phyloP scores from a whole-genome alignment of 768 basidiomycete species.

The Botryobasidium botryosum region DNA sequence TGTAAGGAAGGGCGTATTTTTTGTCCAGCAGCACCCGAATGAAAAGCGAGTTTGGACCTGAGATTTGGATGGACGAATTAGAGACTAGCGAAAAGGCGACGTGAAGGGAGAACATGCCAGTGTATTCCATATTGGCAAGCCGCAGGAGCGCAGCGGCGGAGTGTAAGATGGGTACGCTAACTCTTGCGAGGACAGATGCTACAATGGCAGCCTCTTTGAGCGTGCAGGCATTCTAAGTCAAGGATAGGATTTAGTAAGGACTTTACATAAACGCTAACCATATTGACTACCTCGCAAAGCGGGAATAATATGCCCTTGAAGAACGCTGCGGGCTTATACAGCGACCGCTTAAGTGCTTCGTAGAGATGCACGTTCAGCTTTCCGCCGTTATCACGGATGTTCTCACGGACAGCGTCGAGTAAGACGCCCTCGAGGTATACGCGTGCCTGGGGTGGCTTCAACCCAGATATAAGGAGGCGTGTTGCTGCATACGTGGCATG shows the following conservation, averaged over 20 bases:
- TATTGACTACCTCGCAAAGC: slow-evolving; percentile 58
- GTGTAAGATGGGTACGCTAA: slow-evolving; percentile 90
- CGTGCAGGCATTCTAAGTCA: slow-evolving; percentile 52
- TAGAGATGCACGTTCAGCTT: slow-evolving; percentile 90
- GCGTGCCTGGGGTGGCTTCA: slow-evolving; percentile 90
- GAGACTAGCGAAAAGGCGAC: background rate
- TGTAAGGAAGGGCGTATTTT: slow-evolving; percentile 94
- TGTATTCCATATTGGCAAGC: slow-evolving; percentile 92
- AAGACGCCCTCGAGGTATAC: slow-evolving; percentile 85
- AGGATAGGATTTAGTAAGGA: background rate
- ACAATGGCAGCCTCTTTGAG: slow-evolving; percentile 90
- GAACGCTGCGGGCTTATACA: slow-evolving; percentile 95
- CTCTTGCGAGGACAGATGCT: slow-evolving; percentile 77
- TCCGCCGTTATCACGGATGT: slow-evolving; percentile 60
- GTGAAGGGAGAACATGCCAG: slow-evolving; percentile 32
- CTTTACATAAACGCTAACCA: background rate
- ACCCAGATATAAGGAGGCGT: slow-evolving; percentile 86
- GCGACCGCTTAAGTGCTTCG: slow-evolving; percentile 73
- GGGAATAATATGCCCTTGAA: slow-evolving; percentile 98
- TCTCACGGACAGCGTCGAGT: slow-evolving; percentile 74
- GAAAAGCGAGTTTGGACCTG: slow-evolving; percentile 87
- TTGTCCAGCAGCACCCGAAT: slow-evolving; percentile 95
- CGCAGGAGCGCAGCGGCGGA: slow-evolving; percentile 88
- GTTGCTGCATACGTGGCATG: slow-evolving; percentile 92
- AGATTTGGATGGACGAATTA: background rate